These are phyloP conservation scores for Coemansia sp. DNA, from an alignment of 192 early-diverging fungal genomes.

Conservation along the genomic window DNA sequence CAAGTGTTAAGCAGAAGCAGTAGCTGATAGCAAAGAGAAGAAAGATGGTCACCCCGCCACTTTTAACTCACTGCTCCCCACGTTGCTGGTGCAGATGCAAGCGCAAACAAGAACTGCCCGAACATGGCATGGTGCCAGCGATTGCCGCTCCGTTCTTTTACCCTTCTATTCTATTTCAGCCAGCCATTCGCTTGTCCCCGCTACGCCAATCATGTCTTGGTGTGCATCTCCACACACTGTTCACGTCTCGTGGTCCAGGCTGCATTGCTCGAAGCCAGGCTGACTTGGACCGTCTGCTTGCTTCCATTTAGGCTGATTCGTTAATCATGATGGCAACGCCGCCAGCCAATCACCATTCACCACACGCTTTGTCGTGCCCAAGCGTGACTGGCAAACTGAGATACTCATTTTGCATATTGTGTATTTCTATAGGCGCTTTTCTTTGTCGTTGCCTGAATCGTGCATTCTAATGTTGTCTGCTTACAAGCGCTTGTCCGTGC, in stretches of 20 bases:
- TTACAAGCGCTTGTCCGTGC: slow-evolving; percentile 1
- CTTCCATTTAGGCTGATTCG: neutral
- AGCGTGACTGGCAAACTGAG: neutral
- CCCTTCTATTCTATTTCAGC: too few species aligned
- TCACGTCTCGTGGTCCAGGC: neutral
- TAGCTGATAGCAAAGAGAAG: too few species aligned
- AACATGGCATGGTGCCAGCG: too few species aligned
- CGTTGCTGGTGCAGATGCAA: too few species aligned
- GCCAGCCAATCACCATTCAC: slow-evolving; percentile 26
- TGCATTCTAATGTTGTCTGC: slow-evolving; percentile 6
- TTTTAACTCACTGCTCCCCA: too few species aligned
- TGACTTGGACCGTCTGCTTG: neutral
- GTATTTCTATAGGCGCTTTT: neutral
- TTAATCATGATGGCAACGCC: neutral
- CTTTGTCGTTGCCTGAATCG: neutral
- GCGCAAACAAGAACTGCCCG: too few species aligned
- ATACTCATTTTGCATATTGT: neutral
- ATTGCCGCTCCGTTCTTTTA: too few species aligned
- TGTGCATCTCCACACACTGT: neutral
- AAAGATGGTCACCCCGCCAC: too few species aligned
- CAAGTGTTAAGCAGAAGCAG: too few species aligned
- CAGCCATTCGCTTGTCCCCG: too few species aligned
- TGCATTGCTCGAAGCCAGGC: neutral
- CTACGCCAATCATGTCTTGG: neutral
- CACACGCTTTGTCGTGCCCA: slow-evolving; percentile 5